Evolutionary conservation across 352 stramenopile species (phyloP).

Genomic region (Globisporangium radiosum): DNA sequence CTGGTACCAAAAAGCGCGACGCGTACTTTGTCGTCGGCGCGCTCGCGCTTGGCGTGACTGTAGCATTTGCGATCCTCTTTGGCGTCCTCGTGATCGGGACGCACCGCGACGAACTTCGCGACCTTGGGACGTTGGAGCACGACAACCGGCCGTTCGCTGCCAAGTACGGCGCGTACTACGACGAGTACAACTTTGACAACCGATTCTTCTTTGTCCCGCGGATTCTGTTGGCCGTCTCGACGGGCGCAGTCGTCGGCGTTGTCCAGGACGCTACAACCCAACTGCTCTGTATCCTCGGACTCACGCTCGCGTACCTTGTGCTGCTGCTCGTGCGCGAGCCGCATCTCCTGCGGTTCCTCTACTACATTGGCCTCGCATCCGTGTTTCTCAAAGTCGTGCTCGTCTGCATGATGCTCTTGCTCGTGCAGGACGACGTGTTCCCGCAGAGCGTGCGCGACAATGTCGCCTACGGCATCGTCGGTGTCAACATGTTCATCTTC

Average conservation of each 20-base stretch:
- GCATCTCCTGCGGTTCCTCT: constrained; percentile 75
- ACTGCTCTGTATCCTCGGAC: constrained; percentile 62
- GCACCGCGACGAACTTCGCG: constrained; percentile 62
- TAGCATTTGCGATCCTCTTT: constrained; percentile 57
- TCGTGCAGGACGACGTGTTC: constrained; percentile 76
- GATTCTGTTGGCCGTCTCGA: constrained; percentile 64
- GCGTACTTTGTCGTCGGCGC: constrained; percentile 40
- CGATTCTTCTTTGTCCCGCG: constrained; percentile 84
- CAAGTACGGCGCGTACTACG: constrained; percentile 85
- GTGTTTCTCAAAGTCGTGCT: constrained; percentile 82
- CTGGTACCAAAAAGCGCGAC: constrained; percentile 16
- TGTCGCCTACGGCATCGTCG: constrained; percentile 81
- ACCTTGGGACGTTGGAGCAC: constrained; percentile 72
- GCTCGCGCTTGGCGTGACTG: constrained; percentile 31
- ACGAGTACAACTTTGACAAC: constrained; percentile 88
- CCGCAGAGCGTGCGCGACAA: constrained; percentile 76
- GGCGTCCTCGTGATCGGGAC: constrained; percentile 59
- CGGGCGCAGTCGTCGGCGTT: constrained; percentile 63
- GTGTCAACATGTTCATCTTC: constrained; percentile 81
- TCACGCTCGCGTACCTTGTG: constrained; percentile 66
- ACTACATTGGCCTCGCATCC: constrained; percentile 72
- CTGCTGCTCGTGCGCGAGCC: constrained; percentile 64
- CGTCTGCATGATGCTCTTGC: constrained; percentile 72
- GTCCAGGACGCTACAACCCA: constrained; percentile 63
- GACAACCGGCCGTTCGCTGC: constrained; percentile 67